Base-by-base conservation (phyloP, 2,329 filamentous ascomycete species). In the Gnomoniopsis smithogilvyi region DNA sequence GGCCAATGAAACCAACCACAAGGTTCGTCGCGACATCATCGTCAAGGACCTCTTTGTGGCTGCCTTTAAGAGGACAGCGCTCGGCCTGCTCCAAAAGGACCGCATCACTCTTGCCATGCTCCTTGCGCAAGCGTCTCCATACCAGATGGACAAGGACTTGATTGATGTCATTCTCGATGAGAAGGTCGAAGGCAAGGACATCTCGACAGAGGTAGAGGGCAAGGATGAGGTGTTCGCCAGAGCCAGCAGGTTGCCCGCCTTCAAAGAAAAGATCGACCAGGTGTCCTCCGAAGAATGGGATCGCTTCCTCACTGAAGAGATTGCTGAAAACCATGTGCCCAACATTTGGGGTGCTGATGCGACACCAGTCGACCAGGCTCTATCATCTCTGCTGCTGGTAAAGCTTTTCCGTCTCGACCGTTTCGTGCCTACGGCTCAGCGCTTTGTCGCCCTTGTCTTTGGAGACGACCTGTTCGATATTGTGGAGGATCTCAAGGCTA, bases 391-490 rank as follows among this genome's bases (percentile, higher is more conserved):
- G 56, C 79, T 99, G 7, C 81, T 99, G 17, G 84, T 99, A 75
- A 99, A 98, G 74, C 80, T 98, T 19, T 96, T 96, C 83, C 90
- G 96, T 61, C 88, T 98, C 66, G 95, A 99, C 72, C 88, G 96
- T 46, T 96, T 99, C 67, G 91, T 99, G 15, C 95, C 96, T 15
- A 86, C 90, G 17, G 93, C 93, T 0, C 93, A 99, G 75, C 87
- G 87, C n/a, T 96, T 99, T 67, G 91, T 96, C 34, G 83, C 84
- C 11, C 82, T 87, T 8, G 91, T 98, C 6, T 97, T 99, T 71
- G 94, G 94, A 7, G 77, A 86, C 51, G 87, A 88, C 51, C 82
- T 98, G 51, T 87, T 96, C 59, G 92, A 97, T 65, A 84, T 90
- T 51, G 88, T 88, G 51, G 91, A 94, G 68, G 93, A 98, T 70